A percentile compares a stretch with the other conserved stretches of the same genome.
These are phyloP conservation scores for Fusarium sambucinum DNA, from an alignment of 2,329 filamentous ascomycete genomes.

Conservation along the genomic window DNA sequence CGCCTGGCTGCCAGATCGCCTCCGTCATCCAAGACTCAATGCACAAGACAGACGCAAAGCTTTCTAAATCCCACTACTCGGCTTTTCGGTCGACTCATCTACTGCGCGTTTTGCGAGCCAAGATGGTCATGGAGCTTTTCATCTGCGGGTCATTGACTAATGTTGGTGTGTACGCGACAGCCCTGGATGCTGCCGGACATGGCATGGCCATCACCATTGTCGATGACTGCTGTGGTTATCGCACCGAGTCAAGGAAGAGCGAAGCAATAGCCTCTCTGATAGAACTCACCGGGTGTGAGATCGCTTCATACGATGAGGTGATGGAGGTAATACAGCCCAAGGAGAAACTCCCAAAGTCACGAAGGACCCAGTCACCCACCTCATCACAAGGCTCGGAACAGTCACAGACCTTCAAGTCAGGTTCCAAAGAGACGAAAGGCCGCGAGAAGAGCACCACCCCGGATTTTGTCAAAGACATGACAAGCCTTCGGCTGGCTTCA, in stretches of 20 bases:
- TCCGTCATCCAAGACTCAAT: conserved; percentile 57
- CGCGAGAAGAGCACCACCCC: conserved; percentile 46
- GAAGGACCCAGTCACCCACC: conserved; percentile 9
- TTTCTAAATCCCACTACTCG: conserved; percentile 86
- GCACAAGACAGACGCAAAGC: conserved; percentile 63
- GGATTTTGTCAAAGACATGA: conserved; percentile 51
- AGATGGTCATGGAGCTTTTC: conserved; percentile 88
- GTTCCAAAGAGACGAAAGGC: conserved; percentile 18
- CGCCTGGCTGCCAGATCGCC: conserved; percentile 61
- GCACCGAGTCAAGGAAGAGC: conserved; percentile 75
- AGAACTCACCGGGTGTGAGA: conserved; percentile 79
- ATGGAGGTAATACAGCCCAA: conserved; percentile 52
- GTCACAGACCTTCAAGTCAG: conserved; percentile 13
- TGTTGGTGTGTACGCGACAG: conserved; percentile 89
- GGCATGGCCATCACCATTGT: conserved; percentile 89
- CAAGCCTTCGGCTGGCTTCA: conserved; percentile 49
- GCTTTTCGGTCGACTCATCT: conserved; percentile 82
- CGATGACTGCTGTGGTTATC: conserved; percentile 89
- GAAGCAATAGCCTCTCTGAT: conserved; percentile 77
- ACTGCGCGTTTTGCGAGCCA: conserved; percentile 82
- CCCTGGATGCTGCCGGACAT: conserved; percentile 88
- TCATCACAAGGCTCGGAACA: conserved; percentile 22
- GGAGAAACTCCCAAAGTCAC: conserved; percentile 22
- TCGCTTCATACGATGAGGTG: conserved; percentile 71
- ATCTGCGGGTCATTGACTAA: conserved; percentile 90